A percentile compares a stretch with the other conserved stretches of the same genome.
Conservation (phyloP, 1,284 basidiomycete species). For the Abortiporus biennis region DNA sequence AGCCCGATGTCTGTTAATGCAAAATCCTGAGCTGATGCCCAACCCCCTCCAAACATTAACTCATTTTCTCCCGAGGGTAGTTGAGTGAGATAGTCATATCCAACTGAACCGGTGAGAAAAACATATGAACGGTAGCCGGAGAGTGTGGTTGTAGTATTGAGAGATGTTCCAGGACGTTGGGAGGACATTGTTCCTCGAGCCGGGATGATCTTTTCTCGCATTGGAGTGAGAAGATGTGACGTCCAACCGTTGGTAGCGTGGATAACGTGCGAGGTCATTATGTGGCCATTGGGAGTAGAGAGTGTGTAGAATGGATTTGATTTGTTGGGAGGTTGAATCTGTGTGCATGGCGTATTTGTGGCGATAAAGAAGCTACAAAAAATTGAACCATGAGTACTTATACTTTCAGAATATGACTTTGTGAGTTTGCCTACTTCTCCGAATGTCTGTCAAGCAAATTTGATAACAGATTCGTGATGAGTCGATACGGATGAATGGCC, state of each 20-base stretch:
- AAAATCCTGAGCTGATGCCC: conserved; percentile 19
- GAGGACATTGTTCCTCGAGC: conserved; percentile 62
- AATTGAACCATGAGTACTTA: background rate
- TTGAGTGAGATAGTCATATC: conserved; percentile 73
- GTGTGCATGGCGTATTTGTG: conserved; percentile 35
- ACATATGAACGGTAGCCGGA: conserved; percentile 46
- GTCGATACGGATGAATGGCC: conserved; percentile 40
- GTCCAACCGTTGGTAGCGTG: conserved; percentile 79
- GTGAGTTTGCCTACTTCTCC: conserved; percentile 24
- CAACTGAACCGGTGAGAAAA: conserved; percentile 41
- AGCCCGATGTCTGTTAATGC: conserved; percentile 32
- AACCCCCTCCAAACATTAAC: conserved; percentile 58
- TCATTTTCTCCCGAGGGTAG: conserved; percentile 43
- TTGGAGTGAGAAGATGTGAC: conserved; percentile 50
- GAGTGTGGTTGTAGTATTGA: conserved; percentile 23
- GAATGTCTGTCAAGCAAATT: conserved; percentile 30
- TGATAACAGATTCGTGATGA: conserved; percentile 37
- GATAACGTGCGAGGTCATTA: conserved; percentile 55
- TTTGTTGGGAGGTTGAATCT: conserved; percentile 23
- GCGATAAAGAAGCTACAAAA: conserved; percentile 31
- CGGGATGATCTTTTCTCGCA: conserved; percentile 44
- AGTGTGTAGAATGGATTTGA: conserved; percentile 29
- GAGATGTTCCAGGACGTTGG: conserved; percentile 42
- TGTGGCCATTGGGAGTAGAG: conserved; percentile 46
- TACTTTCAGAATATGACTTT: background rate